These are phyloP conservation scores for Neopestalotiopsis clavispora DNA, from an alignment of 2,329 filamentous ascomycete genomes.

Conservation along the genomic window DNA sequence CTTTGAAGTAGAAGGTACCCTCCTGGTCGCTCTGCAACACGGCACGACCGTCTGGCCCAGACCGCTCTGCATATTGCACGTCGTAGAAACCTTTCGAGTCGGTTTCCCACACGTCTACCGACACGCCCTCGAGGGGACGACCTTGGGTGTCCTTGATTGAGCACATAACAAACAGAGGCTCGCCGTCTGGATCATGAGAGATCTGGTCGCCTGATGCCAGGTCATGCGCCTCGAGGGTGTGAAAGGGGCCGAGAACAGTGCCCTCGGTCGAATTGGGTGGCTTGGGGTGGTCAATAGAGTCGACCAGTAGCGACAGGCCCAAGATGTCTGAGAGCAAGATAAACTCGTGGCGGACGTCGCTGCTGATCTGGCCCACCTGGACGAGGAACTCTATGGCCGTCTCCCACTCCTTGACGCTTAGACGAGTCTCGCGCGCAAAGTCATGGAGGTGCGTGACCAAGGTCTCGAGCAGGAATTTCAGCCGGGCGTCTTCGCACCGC, in stretches of 20 bases:
- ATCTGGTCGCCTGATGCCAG: conserved; percentile 65
- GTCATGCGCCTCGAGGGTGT: conserved; percentile 75
- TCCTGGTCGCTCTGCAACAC: conserved; percentile 71
- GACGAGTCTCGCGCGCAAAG: conserved; percentile 77
- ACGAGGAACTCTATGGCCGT: conserved; percentile 73
- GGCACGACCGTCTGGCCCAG: conserved; percentile 72
- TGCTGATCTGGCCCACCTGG: conserved; percentile 73
- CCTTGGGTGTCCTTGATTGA: conserved; percentile 69
- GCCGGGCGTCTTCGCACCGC: conserved; percentile 65
- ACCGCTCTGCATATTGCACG: conserved; percentile 72
- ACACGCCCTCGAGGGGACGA: conserved; percentile 66
- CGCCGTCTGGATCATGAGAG: conserved; percentile 70
- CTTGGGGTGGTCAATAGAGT: conserved; percentile 84
- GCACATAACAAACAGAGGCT: conserved; percentile 75
- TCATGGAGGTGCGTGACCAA: conserved; percentile 81
- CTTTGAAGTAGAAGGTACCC: conserved; percentile 83
- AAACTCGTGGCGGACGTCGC: conserved; percentile 78
- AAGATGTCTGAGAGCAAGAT: conserved; percentile 82
- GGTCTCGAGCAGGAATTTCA: conserved; percentile 76
- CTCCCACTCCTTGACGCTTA: conserved; percentile 82
- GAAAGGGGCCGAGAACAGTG: conserved; percentile 81
- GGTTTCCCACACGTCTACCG: conserved; percentile 85
- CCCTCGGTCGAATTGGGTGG: conserved; percentile 73
- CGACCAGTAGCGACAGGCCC: conserved; percentile 79
- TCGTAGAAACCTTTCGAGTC: conserved; percentile 81